Conservation (phyloP, 441 rosid species). For the Breynia disticha region DNA sequence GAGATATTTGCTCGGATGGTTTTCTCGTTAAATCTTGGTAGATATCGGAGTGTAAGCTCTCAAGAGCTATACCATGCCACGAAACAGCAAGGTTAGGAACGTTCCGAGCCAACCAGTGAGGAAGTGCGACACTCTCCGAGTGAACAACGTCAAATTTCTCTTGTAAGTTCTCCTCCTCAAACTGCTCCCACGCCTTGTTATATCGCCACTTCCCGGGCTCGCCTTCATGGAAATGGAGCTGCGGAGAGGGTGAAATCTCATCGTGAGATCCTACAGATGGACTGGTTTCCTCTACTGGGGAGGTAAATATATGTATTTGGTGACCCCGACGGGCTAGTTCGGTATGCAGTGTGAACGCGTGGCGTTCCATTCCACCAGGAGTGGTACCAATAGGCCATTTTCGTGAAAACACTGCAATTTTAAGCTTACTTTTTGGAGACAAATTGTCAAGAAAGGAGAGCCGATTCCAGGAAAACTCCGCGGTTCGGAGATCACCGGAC, state of each 20-base stretch:
- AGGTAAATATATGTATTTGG: slow-evolving; percentile 69
- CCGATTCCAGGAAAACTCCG: slow-evolving; percentile 68
- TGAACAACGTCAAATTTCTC: slow-evolving; percentile 67
- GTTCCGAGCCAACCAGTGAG: slow-evolving; percentile 56
- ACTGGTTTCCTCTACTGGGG: slow-evolving; percentile 34
- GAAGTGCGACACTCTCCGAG: slow-evolving; percentile 87
- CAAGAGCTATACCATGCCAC: slow-evolving; percentile 91
- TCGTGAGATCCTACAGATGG: slow-evolving; percentile 6
- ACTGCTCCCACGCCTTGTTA: slow-evolving; percentile 77
- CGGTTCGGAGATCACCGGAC: slow-evolving; percentile 59
- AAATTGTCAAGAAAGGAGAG: slow-evolving; percentile 26
- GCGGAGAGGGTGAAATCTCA: slow-evolving; percentile 17
- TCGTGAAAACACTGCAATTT: slow-evolving; percentile 74
- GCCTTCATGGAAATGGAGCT: slow-evolving; percentile 63
- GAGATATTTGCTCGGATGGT: slow-evolving; percentile 49
- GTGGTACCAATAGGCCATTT: slow-evolving; percentile 75
- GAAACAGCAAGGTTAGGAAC: slow-evolving; percentile 66
- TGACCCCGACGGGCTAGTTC: slow-evolving; percentile 79
- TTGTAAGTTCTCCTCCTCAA: slow-evolving; percentile 43
- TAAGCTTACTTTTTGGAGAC: slow-evolving; percentile 30
- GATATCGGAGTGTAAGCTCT: slow-evolving; percentile 69
- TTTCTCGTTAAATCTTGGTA: slow-evolving; percentile 70
- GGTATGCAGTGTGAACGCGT: slow-evolving; percentile 67
- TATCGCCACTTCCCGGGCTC: slow-evolving; percentile 65
- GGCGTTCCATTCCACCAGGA: slow-evolving; percentile 97